Evolutionary conservation across 768 basidiomycete species (phyloP), one percentile per base, ranked within the genome.

Genomic region (Lactarius deliciosus): DNA sequence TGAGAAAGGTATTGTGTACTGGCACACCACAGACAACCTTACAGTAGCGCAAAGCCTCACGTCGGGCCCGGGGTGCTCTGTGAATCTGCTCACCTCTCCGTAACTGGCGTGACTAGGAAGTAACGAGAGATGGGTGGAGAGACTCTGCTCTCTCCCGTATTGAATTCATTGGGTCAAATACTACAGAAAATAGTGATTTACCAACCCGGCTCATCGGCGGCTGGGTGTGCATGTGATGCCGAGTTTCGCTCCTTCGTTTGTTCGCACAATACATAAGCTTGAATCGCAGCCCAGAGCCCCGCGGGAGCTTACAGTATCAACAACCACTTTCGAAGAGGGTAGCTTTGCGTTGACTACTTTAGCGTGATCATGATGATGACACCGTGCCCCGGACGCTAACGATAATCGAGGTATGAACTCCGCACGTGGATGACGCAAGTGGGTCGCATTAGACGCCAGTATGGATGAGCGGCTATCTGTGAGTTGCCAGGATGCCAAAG

Each of bases 1-100:
- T 61, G 68, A 36, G 65, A 45, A 63, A 5, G 11, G 30, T 30
- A 36, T 68, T 64, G 69, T n/a, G 9, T 10, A n/a, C 3, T n/a
- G 9, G 18, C 8, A 41, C 41, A 41, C 16, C 16, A 41, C 2
- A 5, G 41, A 41, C 41, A 30, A 41, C 16, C 2, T 16, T 16
- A 16, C 40, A 41, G 6, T 36, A 3, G 36, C n/a, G n/a, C 11
- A 38, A 1, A 38, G 6, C 41, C 16, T 16, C 41, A 30, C 28
- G 25, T 28, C 25, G 25, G 25, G n/a, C n/a, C n/a, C n/a, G n/a
- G 25, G 25, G 25, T 2, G 25, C 25, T 28, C 25, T 28, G 25
- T 28, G 25, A 28, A 28, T 28, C 2, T 2, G 25, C 2, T 28
- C 2, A 28, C 25, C 25, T 28, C 25, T 28, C 25, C 25, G 25